Conservation (phyloP, 148 eudicot genomes). For the Rheum nobile region DNA sequence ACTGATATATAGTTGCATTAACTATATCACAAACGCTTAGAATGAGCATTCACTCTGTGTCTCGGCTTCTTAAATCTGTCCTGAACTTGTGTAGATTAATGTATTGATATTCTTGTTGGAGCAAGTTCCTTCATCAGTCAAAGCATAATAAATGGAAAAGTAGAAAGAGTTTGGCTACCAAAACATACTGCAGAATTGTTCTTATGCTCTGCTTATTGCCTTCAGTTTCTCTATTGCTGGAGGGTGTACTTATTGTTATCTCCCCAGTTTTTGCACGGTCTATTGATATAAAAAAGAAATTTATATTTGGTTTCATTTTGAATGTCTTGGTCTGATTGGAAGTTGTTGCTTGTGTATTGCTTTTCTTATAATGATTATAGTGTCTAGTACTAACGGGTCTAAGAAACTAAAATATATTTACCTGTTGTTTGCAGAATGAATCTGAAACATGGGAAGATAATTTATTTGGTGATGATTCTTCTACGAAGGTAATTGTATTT, state of each 20-base stretch:
- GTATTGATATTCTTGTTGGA: background rate
- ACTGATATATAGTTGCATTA: background rate
- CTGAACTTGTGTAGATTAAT: background rate
- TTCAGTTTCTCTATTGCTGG: background rate
- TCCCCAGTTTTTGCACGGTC: background rate
- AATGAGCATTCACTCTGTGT: background rate
- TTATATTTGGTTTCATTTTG: background rate
- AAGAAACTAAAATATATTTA: background rate
- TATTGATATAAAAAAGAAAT: background rate
- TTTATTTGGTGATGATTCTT: conserved; percentile 28
- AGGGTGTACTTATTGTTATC: background rate
- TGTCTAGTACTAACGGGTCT: background rate
- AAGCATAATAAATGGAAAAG: background rate
- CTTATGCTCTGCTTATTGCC: background rate
- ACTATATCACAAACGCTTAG: background rate
- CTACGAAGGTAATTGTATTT: conserved; percentile 39
- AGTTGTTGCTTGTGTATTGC: background rate
- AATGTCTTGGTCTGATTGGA: background rate
- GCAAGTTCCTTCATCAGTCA: background rate
- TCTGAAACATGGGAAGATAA: conserved; percentile 64
- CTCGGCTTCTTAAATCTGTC: background rate
- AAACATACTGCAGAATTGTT: background rate
- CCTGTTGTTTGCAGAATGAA: conserved; percentile 52
- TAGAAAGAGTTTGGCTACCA: background rate
- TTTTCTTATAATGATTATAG: background rate